phyloP scores from a whole-genome alignment of 352 stramenopile genomes.

The Salisapilia sapeloensis region DNA sequence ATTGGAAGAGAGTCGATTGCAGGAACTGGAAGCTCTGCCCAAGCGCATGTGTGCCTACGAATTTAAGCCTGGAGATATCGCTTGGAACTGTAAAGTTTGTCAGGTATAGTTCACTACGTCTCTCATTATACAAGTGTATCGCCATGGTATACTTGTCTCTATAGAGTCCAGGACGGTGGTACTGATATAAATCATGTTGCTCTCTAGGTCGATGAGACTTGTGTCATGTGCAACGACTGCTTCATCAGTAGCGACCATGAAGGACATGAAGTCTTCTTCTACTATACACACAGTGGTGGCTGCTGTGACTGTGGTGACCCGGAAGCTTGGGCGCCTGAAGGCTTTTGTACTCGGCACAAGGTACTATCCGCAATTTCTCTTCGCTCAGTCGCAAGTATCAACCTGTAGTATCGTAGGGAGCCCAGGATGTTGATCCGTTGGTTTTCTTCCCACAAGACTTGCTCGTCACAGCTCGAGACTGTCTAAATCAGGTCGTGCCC shows the following conservation, averaged over 20 bases:
- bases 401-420: conserved; percentile 20
- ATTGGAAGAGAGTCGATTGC: conserved; percentile 22
- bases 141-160: neutral
- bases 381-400: neutral
- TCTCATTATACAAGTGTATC: neutral
- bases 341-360: conserved; percentile 91
- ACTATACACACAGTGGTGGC: conserved; percentile 88
- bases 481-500: conserved; percentile 45
- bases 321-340: conserved; percentile 89
- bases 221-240: conserved; percentile 96
- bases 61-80: conserved; percentile 94
- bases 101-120: conserved; percentile 12
- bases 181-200: conserved; percentile 8
- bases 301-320: conserved; percentile 97
- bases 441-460: conserved; percentile 31
- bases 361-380: too few species aligned
- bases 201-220: conserved; percentile 86
- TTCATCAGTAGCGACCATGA: conserved; percentile 91
- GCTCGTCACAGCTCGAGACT: conserved; percentile 36
- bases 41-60: conserved; percentile 86
- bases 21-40: conserved; percentile 34
- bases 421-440: conserved; percentile 54
- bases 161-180: conserved; percentile 4
- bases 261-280: conserved; percentile 89
- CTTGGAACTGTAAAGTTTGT: conserved; percentile 91